Evolutionary conservation across 2,329 filamentous ascomycete species (phyloP), one percentile per base, ranked within the genome.

Genomic region (Ophiocordyceps australis): DNA sequence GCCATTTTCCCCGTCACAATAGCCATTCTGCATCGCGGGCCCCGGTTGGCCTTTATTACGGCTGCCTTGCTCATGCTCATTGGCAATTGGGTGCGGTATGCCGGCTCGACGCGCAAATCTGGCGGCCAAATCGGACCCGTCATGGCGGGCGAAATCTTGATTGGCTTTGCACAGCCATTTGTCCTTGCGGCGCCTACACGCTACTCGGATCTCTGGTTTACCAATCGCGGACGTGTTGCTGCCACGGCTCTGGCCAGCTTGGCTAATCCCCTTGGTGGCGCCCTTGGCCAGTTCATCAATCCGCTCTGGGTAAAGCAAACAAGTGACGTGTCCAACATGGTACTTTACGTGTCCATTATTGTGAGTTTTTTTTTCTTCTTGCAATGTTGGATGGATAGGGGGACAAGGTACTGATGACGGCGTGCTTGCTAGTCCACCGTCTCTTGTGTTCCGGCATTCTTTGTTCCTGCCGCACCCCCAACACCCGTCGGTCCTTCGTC

Each of bases 131-230:
- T 79, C 42, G 73, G 73, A 22, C 62, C 78, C 23, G 74, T 82
- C 33, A 81, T 95, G 76, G 74, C 91, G 38, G 86, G 86, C 5
- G 86, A 95, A 54, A 76, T 95, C 45, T 48, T 98, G 32, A 82
- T 79, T 27, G 89, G 86, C 1, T 62, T 94, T 20, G 74, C 82
- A 1, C 89, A 98, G 45, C 85, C 89, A 0, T 95, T 95, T 47
- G 81, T 92, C 9, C 67, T 95, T 8, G 73, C 77, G 6, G 82
- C 86, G 1, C 86, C 89, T 1, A 86, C 89, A 1, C 63, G 81
- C 33, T 98, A 92, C 51, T 89, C 80, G 28, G 85, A 94, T 45
- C 57, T 93, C 31, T 95, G 89, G 89, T 95, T 95, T 52, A 85
- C 81, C 2, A 74, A 78, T 39, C 57, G 61, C 9, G 86, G 85